Percentiles rank a stretch among this genome's conserved stretches.
Evolutionary conservation across 108 stramenopile genomes (phyloP).

Genomic region (Conticribra weissflogii): DNA sequence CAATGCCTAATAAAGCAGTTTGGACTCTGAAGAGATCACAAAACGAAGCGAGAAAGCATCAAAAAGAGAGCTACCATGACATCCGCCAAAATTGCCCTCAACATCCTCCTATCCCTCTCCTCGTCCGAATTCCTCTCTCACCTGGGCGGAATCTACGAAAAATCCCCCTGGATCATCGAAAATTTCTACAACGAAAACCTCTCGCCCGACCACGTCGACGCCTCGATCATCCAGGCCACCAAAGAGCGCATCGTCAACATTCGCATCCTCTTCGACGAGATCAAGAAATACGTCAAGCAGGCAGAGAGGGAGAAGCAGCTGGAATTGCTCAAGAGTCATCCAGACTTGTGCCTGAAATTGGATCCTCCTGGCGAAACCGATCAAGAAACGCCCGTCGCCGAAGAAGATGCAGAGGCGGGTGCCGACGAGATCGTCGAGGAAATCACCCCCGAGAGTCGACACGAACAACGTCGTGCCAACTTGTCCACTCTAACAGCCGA

Average conservation of each 20-base stretch:
- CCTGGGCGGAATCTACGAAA: slow-evolving; percentile 87
- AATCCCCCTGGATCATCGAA: slow-evolving; percentile 81
- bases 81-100: slow-evolving; percentile 20
- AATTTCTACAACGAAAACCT: slow-evolving; percentile 48
- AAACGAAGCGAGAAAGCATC: no score
- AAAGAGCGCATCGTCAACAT: slow-evolving; percentile 50
- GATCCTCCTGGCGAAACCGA: slow-evolving; percentile 6
- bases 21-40: no score
- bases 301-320: slow-evolving; percentile 60
- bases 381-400: neutral
- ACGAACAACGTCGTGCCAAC: slow-evolving; percentile 81
- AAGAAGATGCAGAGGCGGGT: slow-evolving; percentile 41
- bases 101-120: slow-evolving; percentile 41
- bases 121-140: slow-evolving; percentile 53
- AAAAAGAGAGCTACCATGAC: neutral
- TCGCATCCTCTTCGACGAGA: slow-evolving; percentile 57
- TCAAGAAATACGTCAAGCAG: slow-evolving; percentile 61
- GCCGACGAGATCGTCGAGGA: slow-evolving; percentile 14
- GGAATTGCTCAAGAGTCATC: slow-evolving; percentile 73
- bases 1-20: no score
- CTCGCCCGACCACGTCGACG: slow-evolving; percentile 14
- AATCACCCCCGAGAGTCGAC: slow-evolving; percentile 71
- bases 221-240: slow-evolving; percentile 17
- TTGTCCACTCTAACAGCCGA: slow-evolving; percentile 67
- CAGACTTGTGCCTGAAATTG: slow-evolving; percentile 54